These are phyloP conservation scores for Carex cristatella DNA, from an alignment of 176 grass and related monocot genomes.

Conservation along the genomic window DNA sequence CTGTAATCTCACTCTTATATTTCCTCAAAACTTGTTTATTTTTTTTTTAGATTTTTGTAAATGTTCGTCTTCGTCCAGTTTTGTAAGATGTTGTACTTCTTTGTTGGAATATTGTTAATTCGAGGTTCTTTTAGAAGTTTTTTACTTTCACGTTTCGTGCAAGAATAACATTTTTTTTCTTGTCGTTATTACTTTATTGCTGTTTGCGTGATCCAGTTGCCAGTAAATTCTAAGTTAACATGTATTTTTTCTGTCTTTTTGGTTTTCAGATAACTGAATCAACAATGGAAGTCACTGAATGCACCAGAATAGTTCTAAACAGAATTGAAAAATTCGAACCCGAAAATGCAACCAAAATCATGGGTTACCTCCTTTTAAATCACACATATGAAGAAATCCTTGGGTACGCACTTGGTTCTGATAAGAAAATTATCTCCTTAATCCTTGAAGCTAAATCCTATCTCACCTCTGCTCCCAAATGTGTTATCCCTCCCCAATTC, in stretches of 20 bases:
- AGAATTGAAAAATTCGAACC: conserved; percentile 17
- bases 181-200: not conserved
- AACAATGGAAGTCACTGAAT: conserved; percentile 34
- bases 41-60: not conserved
- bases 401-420: conserved; percentile 7
- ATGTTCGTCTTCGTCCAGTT: not conserved
- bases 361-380: conserved; percentile 22
- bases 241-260: not conserved
- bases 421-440: conserved; percentile 30
- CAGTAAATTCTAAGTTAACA: not conserved
- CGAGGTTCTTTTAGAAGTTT: not conserved
- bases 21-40: not conserved
- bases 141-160: not conserved
- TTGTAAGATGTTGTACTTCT: not conserved
- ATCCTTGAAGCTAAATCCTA: conserved; percentile 33
- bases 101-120: not conserved
- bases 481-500: not conserved
- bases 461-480: conserved; percentile 13
- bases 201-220: not conserved
- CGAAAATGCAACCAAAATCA: conserved; percentile 14
- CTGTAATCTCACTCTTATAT: not conserved
- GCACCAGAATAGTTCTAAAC: conserved; percentile 17
- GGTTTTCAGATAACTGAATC: conserved; percentile 17
- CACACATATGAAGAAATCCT: conserved; percentile 14
- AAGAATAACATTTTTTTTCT: not conserved